These are phyloP conservation scores for Alternaria infectoria DNA, from an alignment of 2,329 filamentous ascomycete species.

Conservation along the genomic window DNA sequence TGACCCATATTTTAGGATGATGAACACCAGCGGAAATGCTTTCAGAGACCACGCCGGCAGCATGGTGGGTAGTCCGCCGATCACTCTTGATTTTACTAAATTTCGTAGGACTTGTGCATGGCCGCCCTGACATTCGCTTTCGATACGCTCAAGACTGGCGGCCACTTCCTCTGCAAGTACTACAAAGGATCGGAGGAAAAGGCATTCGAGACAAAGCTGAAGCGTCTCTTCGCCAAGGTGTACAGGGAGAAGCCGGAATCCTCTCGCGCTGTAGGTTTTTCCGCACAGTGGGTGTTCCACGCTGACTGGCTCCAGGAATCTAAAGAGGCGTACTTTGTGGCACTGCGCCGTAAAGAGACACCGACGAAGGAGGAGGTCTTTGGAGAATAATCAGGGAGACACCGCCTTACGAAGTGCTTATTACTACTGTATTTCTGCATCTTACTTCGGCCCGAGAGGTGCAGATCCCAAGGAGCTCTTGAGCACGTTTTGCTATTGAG, in stretches of 20 bases:
- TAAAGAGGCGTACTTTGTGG: constrained; percentile 86
- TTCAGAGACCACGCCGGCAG: constrained; percentile 91
- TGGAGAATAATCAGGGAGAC: constrained; percentile 21
- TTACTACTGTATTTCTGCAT: background rate
- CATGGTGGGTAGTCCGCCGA: constrained; percentile 71
- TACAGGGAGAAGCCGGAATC: constrained; percentile 89
- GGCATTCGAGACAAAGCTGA: constrained; percentile 74
- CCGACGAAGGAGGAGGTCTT: constrained; percentile 56
- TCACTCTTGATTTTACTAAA: constrained; percentile 8
- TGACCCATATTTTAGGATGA: constrained; percentile 97
- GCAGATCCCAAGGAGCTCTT: background rate
- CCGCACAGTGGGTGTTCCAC: background rate
- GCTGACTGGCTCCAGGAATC: constrained; percentile 66
- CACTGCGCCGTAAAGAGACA: constrained; percentile 69
- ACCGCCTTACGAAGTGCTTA: background rate
- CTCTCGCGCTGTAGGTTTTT: constrained; percentile 72
- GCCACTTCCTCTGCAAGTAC: constrained; percentile 97
- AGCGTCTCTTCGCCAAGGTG: constrained; percentile 78
- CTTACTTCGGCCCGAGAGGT: constrained; percentile 7
- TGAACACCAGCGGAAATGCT: constrained; percentile 91
- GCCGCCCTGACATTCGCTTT: constrained; percentile 85
- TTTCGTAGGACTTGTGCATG: constrained; percentile 80
- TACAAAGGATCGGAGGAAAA: constrained; percentile 92
- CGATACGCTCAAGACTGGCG: constrained; percentile 80
- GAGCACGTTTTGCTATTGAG: background rate